Base-by-base conservation (phyloP, 768 basidiomycete species). In the Boletus rubescentipes region DNA sequence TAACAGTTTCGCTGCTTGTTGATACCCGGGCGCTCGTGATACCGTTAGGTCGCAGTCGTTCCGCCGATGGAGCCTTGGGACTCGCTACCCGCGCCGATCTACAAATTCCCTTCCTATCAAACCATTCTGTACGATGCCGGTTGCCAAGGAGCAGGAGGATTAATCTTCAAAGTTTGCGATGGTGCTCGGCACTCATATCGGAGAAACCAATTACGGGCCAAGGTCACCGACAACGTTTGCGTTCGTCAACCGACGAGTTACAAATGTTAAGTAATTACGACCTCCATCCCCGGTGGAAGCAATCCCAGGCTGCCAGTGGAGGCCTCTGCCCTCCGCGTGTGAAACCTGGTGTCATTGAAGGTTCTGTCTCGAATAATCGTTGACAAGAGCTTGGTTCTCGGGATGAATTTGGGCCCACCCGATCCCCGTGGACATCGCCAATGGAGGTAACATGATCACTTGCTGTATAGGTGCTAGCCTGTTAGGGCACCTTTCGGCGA, bases 181-280 rank as follows among this genome's bases (percentile, higher is more conserved):
- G 34, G 7, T 10, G 5, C 21, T 57, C 36, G 14, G 39, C 18
- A 36, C 16, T 16, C 38, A 14, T 36, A 1, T 42, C 21, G 18
- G 23, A 9, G 46, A 16, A 36, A 10, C 20, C 36, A 35, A 3
- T 39, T 11, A 10, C 49, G 34, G n/a, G 37, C 37, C 29, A 44
- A 48, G 46, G 11, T 51, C 38, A 36, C 41, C 21, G 55, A 43
- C n/a, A 31, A 45, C 34, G 21, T 51, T 23, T n/a, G n/a, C 35
- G 9, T 16, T 6, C 23, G 14, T 42, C 36, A 38, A n/a, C 6
- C 18, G 15, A 41, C 12, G 39, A 34, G 35, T 32, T 29, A 41
- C 9, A 6, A 12, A 6, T 26, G 20, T 16, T 20, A 9, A 2
- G 21, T 20, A 31, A 14, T 32, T 45, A 46, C 53, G 23, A 16